These are phyloP conservation scores for Magnolia officinalis DNA, from an alignment of 164 flowering plant genomes.

Conservation along the genomic window DNA sequence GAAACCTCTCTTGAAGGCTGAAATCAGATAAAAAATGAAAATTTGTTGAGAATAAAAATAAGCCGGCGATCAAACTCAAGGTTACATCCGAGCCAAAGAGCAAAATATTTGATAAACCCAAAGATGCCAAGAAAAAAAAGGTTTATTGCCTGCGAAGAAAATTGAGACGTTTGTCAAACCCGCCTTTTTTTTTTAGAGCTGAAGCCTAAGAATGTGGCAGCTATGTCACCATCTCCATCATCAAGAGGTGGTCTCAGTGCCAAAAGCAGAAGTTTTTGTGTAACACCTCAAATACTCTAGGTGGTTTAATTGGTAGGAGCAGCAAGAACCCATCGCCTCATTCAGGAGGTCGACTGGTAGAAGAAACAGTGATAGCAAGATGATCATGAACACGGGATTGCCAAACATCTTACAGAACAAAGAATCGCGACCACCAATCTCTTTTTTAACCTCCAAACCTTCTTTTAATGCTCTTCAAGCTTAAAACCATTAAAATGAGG, in stretches of 20 bases:
- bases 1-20: slow-evolving; percentile 5
- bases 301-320: background rate
- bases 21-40: slow-evolving; percentile 2
- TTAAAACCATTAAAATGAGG: slow-evolving; percentile 20
- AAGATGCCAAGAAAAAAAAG: slow-evolving; percentile 1
- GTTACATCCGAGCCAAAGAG: slow-evolving; percentile 12
- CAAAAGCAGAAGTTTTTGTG: background rate
- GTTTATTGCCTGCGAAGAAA: slow-evolving; percentile 13
- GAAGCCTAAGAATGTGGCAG: background rate
- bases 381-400: background rate
- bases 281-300: background rate
- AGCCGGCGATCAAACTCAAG: slow-evolving; percentile 9
- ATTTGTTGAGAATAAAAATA: slow-evolving; percentile 7
- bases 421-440: slow-evolving; percentile 16
- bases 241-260: slow-evolving; percentile 3
- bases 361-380: slow-evolving; percentile 6
- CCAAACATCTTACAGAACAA: slow-evolving; percentile 30
- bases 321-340: background rate
- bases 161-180: slow-evolving; percentile 8
- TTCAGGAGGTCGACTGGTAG: slow-evolving; percentile 5
- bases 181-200: slow-evolving; percentile 6
- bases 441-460: slow-evolving; percentile 28
- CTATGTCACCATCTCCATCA: slow-evolving; percentile 8
- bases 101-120: slow-evolving; percentile 11
- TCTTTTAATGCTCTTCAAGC: slow-evolving; percentile 28